Base-by-base conservation (phyloP, 2,329 filamentous ascomycete genomes). In the Tolypocladium paradoxum region DNA sequence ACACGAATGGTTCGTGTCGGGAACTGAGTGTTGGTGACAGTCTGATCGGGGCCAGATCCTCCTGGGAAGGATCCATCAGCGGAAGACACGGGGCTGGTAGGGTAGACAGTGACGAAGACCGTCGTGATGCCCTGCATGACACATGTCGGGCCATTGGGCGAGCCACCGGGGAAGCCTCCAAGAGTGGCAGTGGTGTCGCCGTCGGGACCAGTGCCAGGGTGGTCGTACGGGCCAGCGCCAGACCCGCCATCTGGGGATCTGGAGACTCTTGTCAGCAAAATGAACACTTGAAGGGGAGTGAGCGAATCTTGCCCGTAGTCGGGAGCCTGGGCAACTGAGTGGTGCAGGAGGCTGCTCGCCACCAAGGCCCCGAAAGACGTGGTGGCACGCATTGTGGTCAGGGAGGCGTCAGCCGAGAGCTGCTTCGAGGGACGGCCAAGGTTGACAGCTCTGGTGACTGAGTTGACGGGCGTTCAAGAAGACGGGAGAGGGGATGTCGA, bases 61-160 rank as follows among this genome's bases (percentile, higher is more conserved):
- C 50, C 54, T 29, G 52, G 37, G 53, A 49, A 48, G 7, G 54
- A 51, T 22, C 33, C 53, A 47, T 51, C 46, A 12, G 31, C 50
- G 20, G 45, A 54, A 59, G 27, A 49, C 52, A 48, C 57, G 58
- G 66, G 56, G 46, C 58, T 62, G 53, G 65, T 62, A 16, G 71
- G 68, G 51, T 66, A 68, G 49, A 77, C 65, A 35, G 76, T 78
- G 57, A 79, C 64, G 58, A 77, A 75, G 55, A 78, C 68, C 38
- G 76, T 78, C 36, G 67, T 70, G 36, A 70, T 71, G 8, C 63
- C 62, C 54, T 68, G 60, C 40, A 67, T 54, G 55, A 69, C 64
- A 58, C 76, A 78, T 27, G 69, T 74, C 48, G 65, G 60, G 40
- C 45, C 57, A 48, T 46, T 48, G 35, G 48, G 27, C 5, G 46